Conservation (phyloP, 768 basidiomycete genomes). For the Mycena floridula region DNA sequence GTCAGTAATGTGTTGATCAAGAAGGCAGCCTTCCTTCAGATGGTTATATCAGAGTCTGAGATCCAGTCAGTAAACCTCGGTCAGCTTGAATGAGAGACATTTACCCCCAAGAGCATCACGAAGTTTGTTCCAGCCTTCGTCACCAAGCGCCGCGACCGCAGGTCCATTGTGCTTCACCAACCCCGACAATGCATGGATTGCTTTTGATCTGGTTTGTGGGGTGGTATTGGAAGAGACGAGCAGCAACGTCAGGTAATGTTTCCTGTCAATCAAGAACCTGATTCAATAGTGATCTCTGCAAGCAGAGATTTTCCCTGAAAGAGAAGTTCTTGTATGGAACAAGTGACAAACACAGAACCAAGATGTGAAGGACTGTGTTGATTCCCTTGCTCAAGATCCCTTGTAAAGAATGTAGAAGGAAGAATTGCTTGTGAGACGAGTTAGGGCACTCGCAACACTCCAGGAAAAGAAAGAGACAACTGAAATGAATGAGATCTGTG, state of each 20-base stretch:
- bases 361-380: no score
- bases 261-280: no score
- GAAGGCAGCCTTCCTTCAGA: slow-evolving; percentile 77
- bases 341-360: no score
- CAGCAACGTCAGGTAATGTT: slow-evolving; percentile 55
- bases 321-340: no score
- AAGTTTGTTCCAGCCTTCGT: slow-evolving; percentile 60
- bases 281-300: no score
- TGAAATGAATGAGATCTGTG: no score
- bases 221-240: slow-evolving; percentile 47
- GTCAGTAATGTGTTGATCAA: slow-evolving; percentile 67
- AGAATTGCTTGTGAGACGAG: no score
- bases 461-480: no score
- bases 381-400: no score
- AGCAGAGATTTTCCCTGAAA: no score
- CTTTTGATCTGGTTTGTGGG: slow-evolving; percentile 63
- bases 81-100: neutral
- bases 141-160: slow-evolving; percentile 51
- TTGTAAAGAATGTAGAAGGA: no score
- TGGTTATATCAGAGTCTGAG: slow-evolving; percentile 68
- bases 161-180: slow-evolving; percentile 70
- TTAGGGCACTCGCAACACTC: no score
- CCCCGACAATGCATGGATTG: slow-evolving; percentile 75
- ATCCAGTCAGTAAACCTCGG: slow-evolving; percentile 3
- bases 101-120: slow-evolving; percentile 56